Conservation (phyloP, 768 basidiomycete genomes). For the Porphyrellus cyaneotinctus region DNA sequence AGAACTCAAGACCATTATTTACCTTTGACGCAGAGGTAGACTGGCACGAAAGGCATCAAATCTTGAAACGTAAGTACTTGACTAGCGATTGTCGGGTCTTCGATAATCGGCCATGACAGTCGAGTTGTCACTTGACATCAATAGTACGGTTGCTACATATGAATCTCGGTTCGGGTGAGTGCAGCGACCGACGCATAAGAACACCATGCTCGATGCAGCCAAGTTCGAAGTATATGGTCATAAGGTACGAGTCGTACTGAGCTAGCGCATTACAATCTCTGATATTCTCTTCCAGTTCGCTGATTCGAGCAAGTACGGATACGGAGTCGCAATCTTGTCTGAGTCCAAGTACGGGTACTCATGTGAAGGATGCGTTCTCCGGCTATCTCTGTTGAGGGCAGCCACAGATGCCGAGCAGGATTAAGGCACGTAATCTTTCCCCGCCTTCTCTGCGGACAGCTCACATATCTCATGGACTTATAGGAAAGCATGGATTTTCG, state of each 20-base stretch:
- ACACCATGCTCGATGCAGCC: slow-evolving; percentile 85
- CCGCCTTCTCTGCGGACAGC: not conserved
- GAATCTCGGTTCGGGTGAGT: slow-evolving; percentile 93
- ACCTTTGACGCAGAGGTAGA: slow-evolving; percentile 81
- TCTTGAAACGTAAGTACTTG: slow-evolving; percentile 73
- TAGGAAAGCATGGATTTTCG: slow-evolving; percentile 77
- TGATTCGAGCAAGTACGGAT: slow-evolving; percentile 89
- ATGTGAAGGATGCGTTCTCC: slow-evolving; percentile 77
- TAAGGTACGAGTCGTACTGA: slow-evolving; percentile 48
- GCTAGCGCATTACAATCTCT: not conserved
- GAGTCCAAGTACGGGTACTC: slow-evolving; percentile 96
- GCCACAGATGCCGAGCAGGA: slow-evolving; percentile 91
- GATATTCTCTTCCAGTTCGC: slow-evolving; percentile 52
- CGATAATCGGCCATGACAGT: slow-evolving; percentile 41
- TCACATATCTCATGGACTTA: not conserved
- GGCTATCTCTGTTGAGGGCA: slow-evolving; percentile 83
- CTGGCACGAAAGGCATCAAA: slow-evolving; percentile 87
- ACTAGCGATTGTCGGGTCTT: not conserved
- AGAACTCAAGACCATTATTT: slow-evolving; percentile 71
- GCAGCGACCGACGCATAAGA: slow-evolving; percentile 90
- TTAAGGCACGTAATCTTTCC: slow-evolving; percentile 50
- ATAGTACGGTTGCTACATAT: slow-evolving; percentile 80
- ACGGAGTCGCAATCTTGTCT: slow-evolving; percentile 90
- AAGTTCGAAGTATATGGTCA: slow-evolving; percentile 99
- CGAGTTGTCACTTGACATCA: slow-evolving; percentile 85